phyloP scores from a whole-genome alignment of 805 yeast species.

The Kodamaea neixiangensis region DNA sequence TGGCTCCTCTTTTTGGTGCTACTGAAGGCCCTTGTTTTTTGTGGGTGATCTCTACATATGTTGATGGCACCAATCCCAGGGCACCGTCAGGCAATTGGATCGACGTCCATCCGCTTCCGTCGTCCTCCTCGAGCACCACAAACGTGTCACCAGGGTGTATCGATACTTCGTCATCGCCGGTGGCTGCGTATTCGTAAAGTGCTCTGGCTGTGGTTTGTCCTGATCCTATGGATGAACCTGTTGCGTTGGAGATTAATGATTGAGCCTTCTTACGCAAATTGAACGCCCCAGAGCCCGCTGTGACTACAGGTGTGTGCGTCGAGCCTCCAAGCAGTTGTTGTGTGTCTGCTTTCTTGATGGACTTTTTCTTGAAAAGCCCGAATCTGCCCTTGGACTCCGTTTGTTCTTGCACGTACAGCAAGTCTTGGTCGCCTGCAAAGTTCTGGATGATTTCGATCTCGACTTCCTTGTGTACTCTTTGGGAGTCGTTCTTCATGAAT shows the following conservation, averaged over 20 bases:
- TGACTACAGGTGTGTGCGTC: conserved; percentile 31
- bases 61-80: conserved; percentile 82
- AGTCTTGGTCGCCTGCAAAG: conserved; percentile 75
- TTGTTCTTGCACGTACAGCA: conserved; percentile 55
- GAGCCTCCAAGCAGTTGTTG: conserved; percentile 22
- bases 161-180: conserved; percentile 74
- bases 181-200: conserved; percentile 62
- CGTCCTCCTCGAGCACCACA: conserved; percentile 64
- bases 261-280: conserved; percentile 36
- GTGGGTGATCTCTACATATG: conserved; percentile 58
- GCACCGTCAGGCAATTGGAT: conserved; percentile 46
- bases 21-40: conserved; percentile 74
- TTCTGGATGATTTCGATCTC: conserved; percentile 88
- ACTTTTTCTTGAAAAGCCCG: conserved; percentile 49
- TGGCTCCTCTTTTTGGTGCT: conserved; percentile 75
- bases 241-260: conserved; percentile 22
- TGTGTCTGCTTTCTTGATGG: conserved; percentile 21
- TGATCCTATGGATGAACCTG: conserved; percentile 8
- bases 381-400: conserved; percentile 57
- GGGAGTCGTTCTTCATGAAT: conserved; percentile 73
- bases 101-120: conserved; percentile 92
- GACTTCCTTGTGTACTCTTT: conserved; percentile 75
- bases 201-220: conserved; percentile 45
- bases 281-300: conserved; percentile 30
- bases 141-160: conserved; percentile 63